Evolutionary conservation across 345 rosid genomes (phyloP).

Genomic region (Camelina laxa): DNA sequence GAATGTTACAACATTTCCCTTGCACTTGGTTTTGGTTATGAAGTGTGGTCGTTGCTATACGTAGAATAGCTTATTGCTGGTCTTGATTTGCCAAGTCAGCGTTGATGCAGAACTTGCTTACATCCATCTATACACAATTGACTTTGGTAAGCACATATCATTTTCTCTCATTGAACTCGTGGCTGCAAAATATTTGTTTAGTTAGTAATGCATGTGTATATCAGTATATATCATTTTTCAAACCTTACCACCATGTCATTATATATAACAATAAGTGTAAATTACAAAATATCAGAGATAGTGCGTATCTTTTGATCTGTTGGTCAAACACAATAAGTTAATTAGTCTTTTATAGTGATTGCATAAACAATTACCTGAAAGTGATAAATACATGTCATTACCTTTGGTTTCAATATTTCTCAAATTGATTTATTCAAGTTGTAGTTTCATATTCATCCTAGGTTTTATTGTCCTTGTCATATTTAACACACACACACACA

Average conservation of each 20-base stretch:
- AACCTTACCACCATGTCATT: neutral
- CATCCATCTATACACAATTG: constrained; percentile 5
- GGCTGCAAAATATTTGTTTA: neutral
- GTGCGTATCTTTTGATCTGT: constrained; percentile 14
- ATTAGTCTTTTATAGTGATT: constrained; percentile 5
- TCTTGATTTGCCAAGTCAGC: constrained; percentile 17
- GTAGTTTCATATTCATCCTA: neutral
- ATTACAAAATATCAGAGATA: constrained; percentile 8
- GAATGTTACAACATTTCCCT: neutral
- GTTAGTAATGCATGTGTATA: no score
- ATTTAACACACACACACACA: neutral
- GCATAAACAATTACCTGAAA: constrained; percentile 11
- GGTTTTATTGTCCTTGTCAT: neutral
- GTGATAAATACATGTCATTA: neutral
- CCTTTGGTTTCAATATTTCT: neutral
- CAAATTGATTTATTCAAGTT: constrained; percentile 10
- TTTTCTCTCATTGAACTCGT: neutral
- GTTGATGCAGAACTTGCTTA: constrained; percentile 20
- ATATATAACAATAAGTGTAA: constrained; percentile 1
- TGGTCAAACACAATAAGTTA: constrained; percentile 27
- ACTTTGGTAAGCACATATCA: neutral
- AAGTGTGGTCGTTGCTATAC: neutral
- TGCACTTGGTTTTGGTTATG: neutral
- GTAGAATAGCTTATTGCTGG: constrained; percentile 4
- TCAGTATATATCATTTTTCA: neutral